phyloP scores from a whole-genome alignment of 352 stramenopile genomes.

The Blastocystis sp. region DNA sequence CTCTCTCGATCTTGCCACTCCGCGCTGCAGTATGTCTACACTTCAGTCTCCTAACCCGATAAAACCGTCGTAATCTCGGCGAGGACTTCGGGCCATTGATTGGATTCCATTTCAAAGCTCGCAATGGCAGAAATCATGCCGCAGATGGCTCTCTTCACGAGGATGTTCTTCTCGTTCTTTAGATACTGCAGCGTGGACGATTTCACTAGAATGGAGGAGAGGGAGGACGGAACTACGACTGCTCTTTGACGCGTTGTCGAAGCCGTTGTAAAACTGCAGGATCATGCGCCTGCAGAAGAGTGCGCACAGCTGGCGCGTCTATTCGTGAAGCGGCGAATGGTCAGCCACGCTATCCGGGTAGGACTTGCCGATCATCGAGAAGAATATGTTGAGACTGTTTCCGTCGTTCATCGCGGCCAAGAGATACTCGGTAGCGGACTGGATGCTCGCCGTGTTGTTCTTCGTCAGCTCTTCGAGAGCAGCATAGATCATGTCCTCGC shows the following conservation, averaged over 20 bases:
- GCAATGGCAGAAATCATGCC: constrained; percentile 61
- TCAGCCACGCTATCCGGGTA: not conserved
- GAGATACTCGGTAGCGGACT: constrained; percentile 26
- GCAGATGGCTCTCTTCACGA: constrained; percentile 42
- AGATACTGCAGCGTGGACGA: constrained; percentile 10
- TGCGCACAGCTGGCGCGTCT: constrained; percentile 29
- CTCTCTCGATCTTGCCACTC: constrained; percentile 14
- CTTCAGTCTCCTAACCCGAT: not conserved
- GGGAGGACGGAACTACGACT: not conserved
- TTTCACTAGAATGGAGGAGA: constrained; percentile 18
- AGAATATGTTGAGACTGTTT: constrained; percentile 36
- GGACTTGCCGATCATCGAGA: constrained; percentile 7
- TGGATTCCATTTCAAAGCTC: constrained; percentile 10
- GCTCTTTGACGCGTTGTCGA: not conserved
- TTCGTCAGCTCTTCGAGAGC: constrained; percentile 36
- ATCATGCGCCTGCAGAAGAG: constrained; percentile 64
- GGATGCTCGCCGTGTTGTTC: constrained; percentile 62
- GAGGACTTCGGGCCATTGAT: constrained; percentile 29
- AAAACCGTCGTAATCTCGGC: not conserved
- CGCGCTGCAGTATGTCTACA: not conserved
- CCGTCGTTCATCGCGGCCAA: constrained; percentile 19
- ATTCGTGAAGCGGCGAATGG: not conserved
- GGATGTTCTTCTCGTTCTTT: not conserved
- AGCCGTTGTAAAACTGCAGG: constrained; percentile 55
- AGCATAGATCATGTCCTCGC: constrained; percentile 13